Evolutionary conservation across 176 grass and related monocot genomes (phyloP).

Genomic region (Pharus latifolius): DNA sequence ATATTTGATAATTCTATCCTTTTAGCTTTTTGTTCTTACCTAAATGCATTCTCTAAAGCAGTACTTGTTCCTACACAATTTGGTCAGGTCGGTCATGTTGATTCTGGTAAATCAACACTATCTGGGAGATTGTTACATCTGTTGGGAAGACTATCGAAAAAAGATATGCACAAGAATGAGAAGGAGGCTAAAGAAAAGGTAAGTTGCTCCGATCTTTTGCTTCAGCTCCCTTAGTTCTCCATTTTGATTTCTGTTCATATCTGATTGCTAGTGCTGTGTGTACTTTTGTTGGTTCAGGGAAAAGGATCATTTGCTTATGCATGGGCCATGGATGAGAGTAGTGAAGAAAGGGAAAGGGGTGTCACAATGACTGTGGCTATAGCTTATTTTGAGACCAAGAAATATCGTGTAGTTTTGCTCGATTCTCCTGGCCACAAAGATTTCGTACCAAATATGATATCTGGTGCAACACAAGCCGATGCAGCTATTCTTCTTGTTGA

Average conservation of each 20-base stretch:
- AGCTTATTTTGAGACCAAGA: slow-evolving; percentile 84
- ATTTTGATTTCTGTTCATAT: slow-evolving; percentile 4
- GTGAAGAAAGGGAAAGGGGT: slow-evolving; percentile 93
- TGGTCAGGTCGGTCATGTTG: slow-evolving; percentile 89
- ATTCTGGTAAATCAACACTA: slow-evolving; percentile 96
- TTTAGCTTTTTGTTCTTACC: slow-evolving; percentile 21
- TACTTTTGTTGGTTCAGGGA: slow-evolving; percentile 37
- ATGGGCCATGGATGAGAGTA: slow-evolving; percentile 98
- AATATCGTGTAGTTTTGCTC: slow-evolving; percentile 78
- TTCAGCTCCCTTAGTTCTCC: background rate
- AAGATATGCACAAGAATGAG: slow-evolving; percentile 96
- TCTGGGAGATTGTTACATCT: slow-evolving; percentile 92
- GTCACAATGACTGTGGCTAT: slow-evolving; percentile 95
- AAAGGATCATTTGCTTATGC: slow-evolving; percentile 97
- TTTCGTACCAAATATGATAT: slow-evolving; percentile 99
- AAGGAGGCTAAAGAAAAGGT: slow-evolving; percentile 94
- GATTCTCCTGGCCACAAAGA: slow-evolving; percentile 97
- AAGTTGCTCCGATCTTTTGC: background rate
- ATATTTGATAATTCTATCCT: background rate
- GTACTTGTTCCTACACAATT: slow-evolving; percentile 21
- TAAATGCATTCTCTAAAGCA: slow-evolving; percentile 11
- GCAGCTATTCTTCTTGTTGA: slow-evolving; percentile 91
- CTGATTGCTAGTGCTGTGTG: slow-evolving; percentile 13
- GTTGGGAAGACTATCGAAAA: slow-evolving; percentile 86
- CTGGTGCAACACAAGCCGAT: slow-evolving; percentile 96